Evolutionary conservation across 2,329 filamentous ascomycete genomes (phyloP).

Genomic region (Fusarium succisae): DNA sequence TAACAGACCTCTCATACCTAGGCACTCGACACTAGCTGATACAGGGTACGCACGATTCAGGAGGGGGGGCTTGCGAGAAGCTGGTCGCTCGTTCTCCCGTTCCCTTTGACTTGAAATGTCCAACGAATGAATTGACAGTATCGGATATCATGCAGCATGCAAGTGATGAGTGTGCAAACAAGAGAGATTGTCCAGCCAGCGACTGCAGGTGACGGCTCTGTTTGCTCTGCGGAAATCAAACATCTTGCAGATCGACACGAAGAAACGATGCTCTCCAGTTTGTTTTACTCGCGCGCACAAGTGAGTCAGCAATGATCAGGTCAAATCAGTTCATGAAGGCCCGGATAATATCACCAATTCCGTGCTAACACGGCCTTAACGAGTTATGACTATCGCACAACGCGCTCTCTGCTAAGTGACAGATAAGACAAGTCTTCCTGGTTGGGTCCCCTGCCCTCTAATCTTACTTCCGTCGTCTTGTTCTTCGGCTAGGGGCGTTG

Average conservation of each 20-base stretch:
- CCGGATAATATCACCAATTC: background rate
- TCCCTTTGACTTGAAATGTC: background rate
- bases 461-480: conserved; percentile 20
- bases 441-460: conserved; percentile 6
- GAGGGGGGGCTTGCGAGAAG: background rate
- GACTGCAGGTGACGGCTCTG: conserved; percentile 5
- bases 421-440: background rate
- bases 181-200: conserved; percentile 10
- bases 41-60: conserved; percentile 1
- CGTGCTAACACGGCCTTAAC: conserved; percentile 8
- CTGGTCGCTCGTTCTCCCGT: background rate
- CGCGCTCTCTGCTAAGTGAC: conserved; percentile 5
- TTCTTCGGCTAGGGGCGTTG: background rate
- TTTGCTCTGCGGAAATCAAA: background rate
- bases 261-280: conserved; percentile 5
- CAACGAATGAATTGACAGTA: background rate
- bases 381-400: background rate
- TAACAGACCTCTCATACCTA: background rate
- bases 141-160: conserved; percentile 16
- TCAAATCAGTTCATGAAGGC: background rate
- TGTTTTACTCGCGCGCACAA: background rate
- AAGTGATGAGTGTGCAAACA: conserved; percentile 14
- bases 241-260: background rate
- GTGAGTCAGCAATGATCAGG: background rate
- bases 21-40: background rate